Percentiles rank a stretch among this genome's conserved stretches.
Conservation (phyloP, 768 basidiomycete species). For the Rhizopogon salebrosus region DNA sequence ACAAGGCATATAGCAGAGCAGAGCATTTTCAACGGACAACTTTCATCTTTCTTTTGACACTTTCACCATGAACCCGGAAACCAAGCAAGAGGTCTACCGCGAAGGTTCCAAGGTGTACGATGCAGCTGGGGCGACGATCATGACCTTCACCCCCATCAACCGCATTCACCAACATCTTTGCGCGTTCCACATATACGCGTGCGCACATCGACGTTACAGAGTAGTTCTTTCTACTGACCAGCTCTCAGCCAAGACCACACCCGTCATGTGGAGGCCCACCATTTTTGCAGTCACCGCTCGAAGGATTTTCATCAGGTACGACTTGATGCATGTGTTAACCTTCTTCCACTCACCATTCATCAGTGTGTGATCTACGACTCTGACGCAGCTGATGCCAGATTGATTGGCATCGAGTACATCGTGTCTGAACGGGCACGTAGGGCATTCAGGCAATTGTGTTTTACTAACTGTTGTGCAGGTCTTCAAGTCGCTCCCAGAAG, state of each 20-base stretch:
- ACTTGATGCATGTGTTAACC: constrained; percentile 3
- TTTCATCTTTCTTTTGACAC: not conserved
- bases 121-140: constrained; percentile 21
- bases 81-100: constrained; percentile 23
- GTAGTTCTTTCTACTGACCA: not conserved
- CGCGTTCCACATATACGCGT: constrained; percentile 31
- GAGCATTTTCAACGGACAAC: not conserved
- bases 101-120: constrained; percentile 18
- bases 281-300: constrained; percentile 36
- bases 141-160: constrained; percentile 32
- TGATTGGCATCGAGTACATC: constrained; percentile 53
- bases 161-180: constrained; percentile 25
- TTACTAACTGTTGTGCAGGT: constrained; percentile 13
- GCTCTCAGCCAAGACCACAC: constrained; percentile 22
- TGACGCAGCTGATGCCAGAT: constrained; percentile 34
- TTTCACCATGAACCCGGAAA: constrained; percentile 21
- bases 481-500: constrained; percentile 35
- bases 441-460: not conserved
- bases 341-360: not conserved
- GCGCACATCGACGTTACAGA: not conserved
- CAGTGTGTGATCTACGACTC: constrained; percentile 43
- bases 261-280: constrained; percentile 38
- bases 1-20: not conserved
- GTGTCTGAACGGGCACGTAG: constrained; percentile 33
- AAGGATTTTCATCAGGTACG: constrained; percentile 34